Percentiles rank a stretch among this genome's conserved stretches.
These are phyloP conservation scores for Dimocarpus longan DNA, from an alignment of 345 rosid species.

Conservation along the genomic window DNA sequence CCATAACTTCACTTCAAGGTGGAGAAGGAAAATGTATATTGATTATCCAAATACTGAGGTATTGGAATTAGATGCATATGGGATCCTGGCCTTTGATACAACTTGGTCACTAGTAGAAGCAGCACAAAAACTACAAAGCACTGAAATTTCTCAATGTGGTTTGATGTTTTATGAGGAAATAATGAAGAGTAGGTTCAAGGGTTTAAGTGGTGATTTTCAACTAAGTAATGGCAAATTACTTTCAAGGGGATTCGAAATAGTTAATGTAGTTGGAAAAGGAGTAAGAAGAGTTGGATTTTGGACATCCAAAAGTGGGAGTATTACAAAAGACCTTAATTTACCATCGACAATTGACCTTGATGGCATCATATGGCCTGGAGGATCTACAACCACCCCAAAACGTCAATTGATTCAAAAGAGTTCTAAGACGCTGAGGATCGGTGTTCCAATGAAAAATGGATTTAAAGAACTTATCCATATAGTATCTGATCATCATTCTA, in stretches of 20 bases:
- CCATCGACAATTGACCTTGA: conserved; percentile 23
- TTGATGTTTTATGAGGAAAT: neutral
- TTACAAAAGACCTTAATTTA: conserved; percentile 6
- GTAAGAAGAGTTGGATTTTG: conserved; percentile 40
- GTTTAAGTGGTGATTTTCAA: neutral
- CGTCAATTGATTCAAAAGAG: conserved; percentile 1
- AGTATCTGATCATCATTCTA: conserved; percentile 12
- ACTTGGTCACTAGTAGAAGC: conserved; percentile 33
- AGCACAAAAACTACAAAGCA: conserved; percentile 13
- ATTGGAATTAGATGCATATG: conserved; percentile 23
- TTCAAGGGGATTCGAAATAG: conserved; percentile 33
- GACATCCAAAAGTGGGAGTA: conserved; percentile 23
- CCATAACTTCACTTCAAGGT: conserved; percentile 29
- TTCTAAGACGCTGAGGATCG: conserved; percentile 25
- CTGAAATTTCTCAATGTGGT: neutral
- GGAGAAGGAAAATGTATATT: conserved; percentile 17
- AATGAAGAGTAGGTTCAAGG: neutral
- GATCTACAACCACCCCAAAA: conserved; percentile 22
- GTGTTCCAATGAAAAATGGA: conserved; percentile 32
- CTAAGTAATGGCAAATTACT: conserved; percentile 7
- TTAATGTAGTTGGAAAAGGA: conserved; percentile 34
- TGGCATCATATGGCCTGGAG: conserved; percentile 42
- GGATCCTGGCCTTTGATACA: conserved; percentile 42
- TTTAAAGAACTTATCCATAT: conserved; percentile 27
- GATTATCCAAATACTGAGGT: conserved; percentile 12